Percentiles rank a stretch among this genome's conserved stretches.
phyloP scores from a whole-genome alignment of 2,329 filamentous ascomycete species.

The Calonectria leucothoes region DNA sequence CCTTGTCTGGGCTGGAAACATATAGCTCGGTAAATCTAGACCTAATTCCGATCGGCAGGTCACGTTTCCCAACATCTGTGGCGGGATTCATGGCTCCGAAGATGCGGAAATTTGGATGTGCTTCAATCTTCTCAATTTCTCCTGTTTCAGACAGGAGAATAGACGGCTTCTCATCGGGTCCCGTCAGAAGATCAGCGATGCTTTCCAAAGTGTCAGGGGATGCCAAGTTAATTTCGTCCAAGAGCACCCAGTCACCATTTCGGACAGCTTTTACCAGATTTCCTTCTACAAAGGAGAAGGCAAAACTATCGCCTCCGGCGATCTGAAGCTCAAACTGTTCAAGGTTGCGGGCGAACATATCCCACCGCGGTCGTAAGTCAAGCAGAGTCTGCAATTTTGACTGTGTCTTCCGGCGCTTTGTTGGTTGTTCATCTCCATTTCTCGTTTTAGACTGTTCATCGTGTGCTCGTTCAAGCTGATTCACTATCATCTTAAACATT shows the following conservation, averaged over 20 bases:
- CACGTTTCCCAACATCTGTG: constrained; percentile 95
- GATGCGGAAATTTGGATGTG: constrained; percentile 92
- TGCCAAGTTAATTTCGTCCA: constrained; percentile 97
- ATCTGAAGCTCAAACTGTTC: constrained; percentile 85
- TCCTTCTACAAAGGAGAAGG: constrained; percentile 95
- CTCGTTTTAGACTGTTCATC: constrained; percentile 49
- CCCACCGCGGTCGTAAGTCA: constrained; percentile 77
- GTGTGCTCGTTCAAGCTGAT: constrained; percentile 62
- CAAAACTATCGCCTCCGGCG: constrained; percentile 79
- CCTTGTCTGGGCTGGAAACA: constrained; percentile 88
- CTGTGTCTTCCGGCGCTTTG: constrained; percentile 75
- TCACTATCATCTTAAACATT: constrained; percentile 82
- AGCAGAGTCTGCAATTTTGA: constrained; percentile 74
- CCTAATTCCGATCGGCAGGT: constrained; percentile 87
- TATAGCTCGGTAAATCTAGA: constrained; percentile 97
- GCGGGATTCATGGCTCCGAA: constrained; percentile 99
- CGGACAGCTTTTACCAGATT: constrained; percentile 96
- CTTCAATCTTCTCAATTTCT: constrained; percentile 88
- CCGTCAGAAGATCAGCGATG: constrained; percentile 87
- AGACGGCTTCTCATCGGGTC: constrained; percentile 78
- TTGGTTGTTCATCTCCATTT: constrained; percentile 63
- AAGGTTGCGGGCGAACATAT: constrained; percentile 79
- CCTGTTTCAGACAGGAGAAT: constrained; percentile 93
- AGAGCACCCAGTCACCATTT: constrained; percentile 95
- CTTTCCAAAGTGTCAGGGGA: constrained; percentile 95